A percentile compares a stretch with the other conserved stretches of the same genome.
phyloP scores from a whole-genome alignment of 352 stramenopile genomes.

The Pythium rishiriense region DNA sequence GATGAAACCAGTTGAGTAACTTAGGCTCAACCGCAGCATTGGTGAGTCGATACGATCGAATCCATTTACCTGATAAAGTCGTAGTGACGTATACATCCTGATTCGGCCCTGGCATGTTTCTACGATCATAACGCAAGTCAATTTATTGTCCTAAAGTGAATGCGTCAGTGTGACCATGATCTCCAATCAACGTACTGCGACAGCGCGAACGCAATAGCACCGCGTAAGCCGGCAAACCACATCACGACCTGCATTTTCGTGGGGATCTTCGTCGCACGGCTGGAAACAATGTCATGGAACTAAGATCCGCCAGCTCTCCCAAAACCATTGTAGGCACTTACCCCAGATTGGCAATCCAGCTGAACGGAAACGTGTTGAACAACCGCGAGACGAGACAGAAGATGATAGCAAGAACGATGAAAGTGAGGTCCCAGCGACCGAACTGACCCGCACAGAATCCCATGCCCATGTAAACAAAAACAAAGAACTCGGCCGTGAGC shows the following conservation, averaged over 20 bases:
- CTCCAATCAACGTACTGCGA: slow-evolving; percentile 67
- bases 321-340: slow-evolving; percentile 9
- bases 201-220: slow-evolving; percentile 83
- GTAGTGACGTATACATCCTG: slow-evolving; percentile 87
- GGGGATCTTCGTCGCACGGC: slow-evolving; percentile 62
- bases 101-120: slow-evolving; percentile 94
- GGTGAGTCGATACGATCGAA: background rate
- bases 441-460: slow-evolving; percentile 67
- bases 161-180: no score
- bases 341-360: slow-evolving; percentile 61
- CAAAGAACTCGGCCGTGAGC: slow-evolving; percentile 71
- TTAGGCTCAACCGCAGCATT: background rate
- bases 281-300: slow-evolving; percentile 26
- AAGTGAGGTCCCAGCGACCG: slow-evolving; percentile 80
- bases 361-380: slow-evolving; percentile 95
- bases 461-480: slow-evolving; percentile 83
- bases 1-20: background rate
- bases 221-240: slow-evolving; percentile 92
- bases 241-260: slow-evolving; percentile 92
- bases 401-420: slow-evolving; percentile 85
- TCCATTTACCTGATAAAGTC: slow-evolving; percentile 48
- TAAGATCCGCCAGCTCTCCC: no score
- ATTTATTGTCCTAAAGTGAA: background rate
- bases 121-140: slow-evolving; percentile 18
- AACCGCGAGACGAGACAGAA: slow-evolving; percentile 87